phyloP scores from a whole-genome alignment of 495 filamentous ascomycete species.

The Neurospora africana region DNA sequence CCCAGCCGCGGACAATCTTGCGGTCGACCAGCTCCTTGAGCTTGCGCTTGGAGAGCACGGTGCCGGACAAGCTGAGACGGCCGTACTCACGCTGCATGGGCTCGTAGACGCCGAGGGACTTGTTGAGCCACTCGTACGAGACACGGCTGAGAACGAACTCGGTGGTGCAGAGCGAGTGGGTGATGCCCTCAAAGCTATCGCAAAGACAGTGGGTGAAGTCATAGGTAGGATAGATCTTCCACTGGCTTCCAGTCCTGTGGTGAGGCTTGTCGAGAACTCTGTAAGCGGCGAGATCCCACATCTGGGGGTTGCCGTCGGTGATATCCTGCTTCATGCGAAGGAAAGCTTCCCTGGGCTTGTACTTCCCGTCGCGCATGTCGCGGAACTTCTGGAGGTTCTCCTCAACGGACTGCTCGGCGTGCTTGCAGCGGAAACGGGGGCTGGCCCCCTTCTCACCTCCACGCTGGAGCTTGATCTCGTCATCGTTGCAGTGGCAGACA shows the following conservation, averaged over 20 bases:
- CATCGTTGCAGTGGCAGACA: constrained; percentile 48
- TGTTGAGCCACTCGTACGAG: constrained; percentile 83
- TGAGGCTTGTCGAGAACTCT: constrained; percentile 62
- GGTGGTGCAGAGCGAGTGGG: constrained; percentile 81
- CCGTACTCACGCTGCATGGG: constrained; percentile 77
- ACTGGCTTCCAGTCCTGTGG: constrained; percentile 60
- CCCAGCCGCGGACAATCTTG: constrained; percentile 69
- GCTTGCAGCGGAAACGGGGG: constrained; percentile 64
- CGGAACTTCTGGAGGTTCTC: constrained; percentile 75
- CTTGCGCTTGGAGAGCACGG: constrained; percentile 74
- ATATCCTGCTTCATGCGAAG: constrained; percentile 84
- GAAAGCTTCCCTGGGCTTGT: constrained; percentile 76
- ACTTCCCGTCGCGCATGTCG: constrained; percentile 84
- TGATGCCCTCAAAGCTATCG: constrained; percentile 79
- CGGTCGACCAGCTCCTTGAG: constrained; percentile 66
- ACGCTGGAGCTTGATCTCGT: constrained; percentile 72
- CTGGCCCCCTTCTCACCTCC: constrained; percentile 61
- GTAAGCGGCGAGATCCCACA: constrained; percentile 75
- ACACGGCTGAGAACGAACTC: constrained; percentile 68
- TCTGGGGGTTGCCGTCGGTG: constrained; percentile 50
- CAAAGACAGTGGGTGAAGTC: constrained; percentile 87
- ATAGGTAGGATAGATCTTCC: constrained; percentile 84
- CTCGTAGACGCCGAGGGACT: constrained; percentile 60
- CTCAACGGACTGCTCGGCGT: constrained; percentile 63
- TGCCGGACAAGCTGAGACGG: constrained; percentile 69